phyloP scores from a whole-genome alignment of 441 rosid genomes.

The Populus hybrid region DNA sequence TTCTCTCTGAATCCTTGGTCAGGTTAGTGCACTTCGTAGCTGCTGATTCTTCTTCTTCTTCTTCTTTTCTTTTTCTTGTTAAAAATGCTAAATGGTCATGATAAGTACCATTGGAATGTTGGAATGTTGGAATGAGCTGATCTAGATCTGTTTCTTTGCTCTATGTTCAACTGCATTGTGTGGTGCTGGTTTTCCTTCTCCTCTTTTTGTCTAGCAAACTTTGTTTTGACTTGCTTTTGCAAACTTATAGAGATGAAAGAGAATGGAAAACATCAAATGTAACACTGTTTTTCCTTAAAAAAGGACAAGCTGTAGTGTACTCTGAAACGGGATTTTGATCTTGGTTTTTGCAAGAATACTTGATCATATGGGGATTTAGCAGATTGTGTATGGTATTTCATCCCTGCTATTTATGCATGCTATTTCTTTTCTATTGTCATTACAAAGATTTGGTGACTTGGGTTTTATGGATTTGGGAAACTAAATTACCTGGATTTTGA shows the following conservation, averaged over 20 bases:
- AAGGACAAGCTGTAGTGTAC: background rate
- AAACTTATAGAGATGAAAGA: background rate
- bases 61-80: slow-evolving; percentile 11
- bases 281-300: no score
- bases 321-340: slow-evolving; percentile 13
- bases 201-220: background rate
- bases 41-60: slow-evolving; percentile 10
- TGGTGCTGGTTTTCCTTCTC: slow-evolving; percentile 12
- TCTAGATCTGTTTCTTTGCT: slow-evolving; percentile 44
- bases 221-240: slow-evolving; percentile 19
- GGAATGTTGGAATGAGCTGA: background rate
- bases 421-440: background rate
- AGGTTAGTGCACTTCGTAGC: slow-evolving; percentile 43
- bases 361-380: slow-evolving; percentile 14
- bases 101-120: background rate
- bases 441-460: slow-evolving; percentile 1
- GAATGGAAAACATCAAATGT: background rate
- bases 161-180: slow-evolving; percentile 27
- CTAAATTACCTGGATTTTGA: slow-evolving; percentile 10
- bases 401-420: slow-evolving; percentile 5
- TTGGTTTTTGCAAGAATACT: slow-evolving; percentile 12
- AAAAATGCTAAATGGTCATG: background rate
- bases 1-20: slow-evolving; percentile 39
- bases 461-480: no score
- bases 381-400: slow-evolving; percentile 5